Percentiles rank a stretch among this genome's conserved stretches.
These are phyloP conservation scores for Xylaria sp. DNA, from an alignment of 495 filamentous ascomycete species.

Conservation along the genomic window DNA sequence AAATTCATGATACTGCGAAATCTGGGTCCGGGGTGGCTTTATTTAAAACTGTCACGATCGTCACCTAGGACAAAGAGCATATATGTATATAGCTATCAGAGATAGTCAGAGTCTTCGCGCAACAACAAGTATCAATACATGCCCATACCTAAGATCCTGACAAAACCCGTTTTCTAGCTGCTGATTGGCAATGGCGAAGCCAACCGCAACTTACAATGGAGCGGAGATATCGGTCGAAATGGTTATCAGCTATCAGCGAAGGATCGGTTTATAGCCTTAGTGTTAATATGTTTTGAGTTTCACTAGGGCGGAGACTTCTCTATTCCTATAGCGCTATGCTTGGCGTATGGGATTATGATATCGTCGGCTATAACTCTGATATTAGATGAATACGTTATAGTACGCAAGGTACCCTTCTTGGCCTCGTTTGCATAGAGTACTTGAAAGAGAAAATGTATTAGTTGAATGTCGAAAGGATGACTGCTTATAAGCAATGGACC, in stretches of 20 bases:
- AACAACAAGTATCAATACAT: too few relatives aligned
- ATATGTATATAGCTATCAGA: too few relatives aligned
- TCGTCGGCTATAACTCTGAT: not conserved
- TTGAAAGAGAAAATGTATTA: not conserved
- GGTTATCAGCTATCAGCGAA: not conserved
- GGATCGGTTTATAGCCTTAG: not conserved
- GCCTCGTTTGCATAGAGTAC: too few relatives aligned
- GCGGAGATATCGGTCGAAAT: not conserved
- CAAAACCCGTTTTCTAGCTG: not conserved
- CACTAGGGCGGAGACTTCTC: not conserved
- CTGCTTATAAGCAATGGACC: not conserved
- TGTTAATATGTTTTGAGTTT: not conserved
- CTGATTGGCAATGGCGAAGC: not conserved
- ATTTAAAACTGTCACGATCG: too few relatives aligned
- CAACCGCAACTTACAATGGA: not conserved
- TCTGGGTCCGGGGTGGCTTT: not conserved
- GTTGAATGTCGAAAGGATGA: not conserved
- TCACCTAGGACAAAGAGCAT: too few relatives aligned
- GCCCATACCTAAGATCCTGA: too few relatives aligned
- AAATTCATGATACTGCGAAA: not conserved
- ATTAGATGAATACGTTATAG: not conserved
- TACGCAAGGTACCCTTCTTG: not conserved
- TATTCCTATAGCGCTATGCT: not conserved
- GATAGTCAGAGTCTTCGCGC: too few relatives aligned
- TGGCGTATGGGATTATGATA: not conserved